These are phyloP conservation scores for Trapa incisa DNA, from an alignment of 345 rosid genomes.

Conservation along the genomic window DNA sequence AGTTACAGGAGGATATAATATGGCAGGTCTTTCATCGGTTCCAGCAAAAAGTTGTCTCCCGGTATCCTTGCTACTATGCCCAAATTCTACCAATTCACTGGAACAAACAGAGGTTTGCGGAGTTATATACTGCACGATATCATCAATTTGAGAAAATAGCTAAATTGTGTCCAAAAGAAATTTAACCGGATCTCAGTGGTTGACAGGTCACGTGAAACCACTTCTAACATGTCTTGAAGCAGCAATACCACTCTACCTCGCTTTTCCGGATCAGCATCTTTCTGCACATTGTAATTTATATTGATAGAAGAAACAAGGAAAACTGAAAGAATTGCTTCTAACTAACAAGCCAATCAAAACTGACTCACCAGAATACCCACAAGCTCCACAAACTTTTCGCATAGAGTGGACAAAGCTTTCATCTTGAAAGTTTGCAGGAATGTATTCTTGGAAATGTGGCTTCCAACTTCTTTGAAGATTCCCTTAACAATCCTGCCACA, in stretches of 20 bases:
- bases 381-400: conserved; percentile 76
- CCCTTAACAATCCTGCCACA: conserved; percentile 65
- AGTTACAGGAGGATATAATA: conserved; percentile 59
- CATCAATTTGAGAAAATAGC: neutral
- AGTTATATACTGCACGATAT: neutral
- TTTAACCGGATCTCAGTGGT: conserved; percentile 82
- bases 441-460: conserved; percentile 69
- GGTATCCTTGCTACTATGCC: conserved; percentile 76
- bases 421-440: conserved; percentile 82
- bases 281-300: conserved; percentile 38
- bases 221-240: conserved; percentile 94
- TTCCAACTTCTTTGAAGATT: conserved; percentile 86
- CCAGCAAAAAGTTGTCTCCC: conserved; percentile 96
- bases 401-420: conserved; percentile 61
- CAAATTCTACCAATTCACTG: conserved; percentile 81
- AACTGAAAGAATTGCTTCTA: neutral
- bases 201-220: conserved; percentile 91
- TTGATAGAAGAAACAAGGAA: neutral
- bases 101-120: neutral
- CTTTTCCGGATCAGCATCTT: conserved; percentile 69
- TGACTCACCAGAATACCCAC: conserved; percentile 74
- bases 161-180: conserved; percentile 6
- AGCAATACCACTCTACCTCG: conserved; percentile 62
- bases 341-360: neutral
- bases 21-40: conserved; percentile 74